Base-by-base conservation (phyloP, 352 stramenopile species). In the Phytophthora nicotianae region DNA sequence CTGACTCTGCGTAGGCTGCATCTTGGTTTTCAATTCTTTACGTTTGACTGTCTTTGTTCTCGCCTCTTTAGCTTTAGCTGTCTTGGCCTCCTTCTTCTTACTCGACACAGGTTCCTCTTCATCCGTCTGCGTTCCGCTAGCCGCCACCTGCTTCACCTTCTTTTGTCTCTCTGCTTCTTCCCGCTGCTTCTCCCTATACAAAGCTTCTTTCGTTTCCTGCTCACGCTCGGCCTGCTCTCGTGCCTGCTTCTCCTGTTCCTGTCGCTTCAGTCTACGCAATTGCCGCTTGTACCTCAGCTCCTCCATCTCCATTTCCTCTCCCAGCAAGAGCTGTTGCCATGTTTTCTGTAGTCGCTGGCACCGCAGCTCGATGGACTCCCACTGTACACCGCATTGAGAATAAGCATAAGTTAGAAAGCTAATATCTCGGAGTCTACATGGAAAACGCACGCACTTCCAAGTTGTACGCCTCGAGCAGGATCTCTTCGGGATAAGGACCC, bases 341-440 rank as follows among this genome's bases (percentile, higher is more conserved):
- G 74, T 75, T 64, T 89, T 89, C 9, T 60, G 74, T 24, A 91
- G 64, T 55, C 83, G 71, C 55, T 89, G 67, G 13, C 66, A 43
- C 17, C 73, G 71, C 9, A 91, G 72, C 21, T 91, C 80, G 20
- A 91, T 83, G 19, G 72, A 50, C 32, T 86, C 65, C 82, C 82
- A 91, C 82, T 90, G 50, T 32, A 62, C 42, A 50, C 21, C 55
- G n/a, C n/a, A n/a, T n/a, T n/a, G 23, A 10, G 19, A 13, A 37
- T 49, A 21, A 49, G 19, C 38, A 33, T 68, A 29, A 61, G 47
- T 38, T 53, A 42, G 47, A 9, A 38, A 4, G 5, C 20, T n/a
- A 17, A 50, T 50, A 45, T 26, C 26, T 60, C 38, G 4, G 3
- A 11, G n/a, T 43, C 0, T 50, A 54, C 3, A 4, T 5, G 13